Evolutionary conservation across 176 grass and related monocot species (phyloP).

Genomic region (Tillandsia fasciculata): DNA sequence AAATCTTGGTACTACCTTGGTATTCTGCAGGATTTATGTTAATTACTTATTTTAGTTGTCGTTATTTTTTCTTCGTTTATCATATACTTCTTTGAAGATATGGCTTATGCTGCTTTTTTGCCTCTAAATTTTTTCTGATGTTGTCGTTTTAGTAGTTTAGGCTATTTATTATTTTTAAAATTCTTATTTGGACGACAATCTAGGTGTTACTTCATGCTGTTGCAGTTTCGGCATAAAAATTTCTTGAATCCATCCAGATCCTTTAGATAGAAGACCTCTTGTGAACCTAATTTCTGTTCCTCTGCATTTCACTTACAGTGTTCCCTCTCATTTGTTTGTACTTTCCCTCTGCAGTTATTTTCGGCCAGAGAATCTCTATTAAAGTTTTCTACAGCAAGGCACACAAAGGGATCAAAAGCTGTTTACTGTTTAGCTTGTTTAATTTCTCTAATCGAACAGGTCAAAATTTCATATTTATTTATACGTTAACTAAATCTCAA

Average conservation of each 20-base stretch:
- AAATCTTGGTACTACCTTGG: not conserved
- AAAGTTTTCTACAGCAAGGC: conserved; percentile 38
- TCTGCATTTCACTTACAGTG: not conserved
- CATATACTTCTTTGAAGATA: not conserved
- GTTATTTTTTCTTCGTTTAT: not conserved
- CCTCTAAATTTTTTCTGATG: too few relatives aligned
- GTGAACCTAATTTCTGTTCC: not conserved
- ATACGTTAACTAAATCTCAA: too few relatives aligned
- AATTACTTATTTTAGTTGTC: not conserved
- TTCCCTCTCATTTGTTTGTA: not conserved
- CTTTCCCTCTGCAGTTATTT: conserved; percentile 46
- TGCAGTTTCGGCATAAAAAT: not conserved
- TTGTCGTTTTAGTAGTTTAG: not conserved
- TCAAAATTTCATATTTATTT: conserved; percentile 1
- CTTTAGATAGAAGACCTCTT: not conserved
- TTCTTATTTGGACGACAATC: not conserved
- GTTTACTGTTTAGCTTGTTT: conserved; percentile 79
- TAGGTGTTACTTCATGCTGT: not conserved
- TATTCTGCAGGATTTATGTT: not conserved
- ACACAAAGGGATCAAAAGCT: conserved; percentile 47
- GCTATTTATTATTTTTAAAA: not conserved
- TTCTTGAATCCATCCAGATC: too few relatives aligned
- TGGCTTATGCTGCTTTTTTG: not conserved
- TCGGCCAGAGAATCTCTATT: conserved; percentile 45
- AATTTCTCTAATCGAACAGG: conserved; percentile 91